phyloP scores from a whole-genome alignment of 2,329 filamentous ascomycete genomes.

The Venturia nashicola region DNA sequence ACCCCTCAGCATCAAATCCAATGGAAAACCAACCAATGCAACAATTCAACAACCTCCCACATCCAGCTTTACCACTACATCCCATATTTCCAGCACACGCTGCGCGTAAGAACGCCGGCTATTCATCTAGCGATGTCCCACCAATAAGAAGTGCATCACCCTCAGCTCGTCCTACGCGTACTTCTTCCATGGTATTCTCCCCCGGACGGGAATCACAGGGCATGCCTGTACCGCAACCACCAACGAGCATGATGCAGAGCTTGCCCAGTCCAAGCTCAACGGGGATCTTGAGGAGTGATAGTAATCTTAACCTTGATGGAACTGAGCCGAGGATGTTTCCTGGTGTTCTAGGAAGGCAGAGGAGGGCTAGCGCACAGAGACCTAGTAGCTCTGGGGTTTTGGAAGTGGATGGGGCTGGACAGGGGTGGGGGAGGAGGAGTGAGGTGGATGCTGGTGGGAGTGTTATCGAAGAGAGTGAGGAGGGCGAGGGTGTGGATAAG shows the following conservation, averaged over 20 bases:
- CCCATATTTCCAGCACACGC: slow-evolving; percentile 1
- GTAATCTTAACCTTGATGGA: slow-evolving; percentile 27
- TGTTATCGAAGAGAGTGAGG: background rate
- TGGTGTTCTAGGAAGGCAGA: slow-evolving; percentile 42
- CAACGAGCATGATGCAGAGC: slow-evolving; percentile 15
- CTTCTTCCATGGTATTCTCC: slow-evolving; percentile 13
- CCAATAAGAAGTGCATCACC: background rate
- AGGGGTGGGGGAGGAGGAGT: slow-evolving; percentile 7
- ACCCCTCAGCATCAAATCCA: slow-evolving; percentile 19
- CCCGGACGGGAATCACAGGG: slow-evolving; percentile 26
- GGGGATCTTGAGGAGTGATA: background rate
- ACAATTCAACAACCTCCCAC: slow-evolving; percentile 11
- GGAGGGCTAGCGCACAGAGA: slow-evolving; percentile 5
- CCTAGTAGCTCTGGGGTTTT: background rate
- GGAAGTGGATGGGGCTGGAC: background rate
- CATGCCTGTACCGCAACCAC: slow-evolving; percentile 30
- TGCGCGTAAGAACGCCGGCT: background rate
- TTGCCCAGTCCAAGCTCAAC: background rate
- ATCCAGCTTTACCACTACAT: slow-evolving; percentile 15
- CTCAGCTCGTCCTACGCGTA: slow-evolving; percentile 10
- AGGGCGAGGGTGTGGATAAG: background rate
- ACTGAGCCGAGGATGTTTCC: slow-evolving; percentile 61
- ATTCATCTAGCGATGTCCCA: background rate
- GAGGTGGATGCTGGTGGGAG: slow-evolving; percentile 4
- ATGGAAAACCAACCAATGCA: slow-evolving; percentile 1